phyloP scores from a whole-genome alignment of 1,284 basidiomycete genomes.

The Vanrija pseudolonga region DNA sequence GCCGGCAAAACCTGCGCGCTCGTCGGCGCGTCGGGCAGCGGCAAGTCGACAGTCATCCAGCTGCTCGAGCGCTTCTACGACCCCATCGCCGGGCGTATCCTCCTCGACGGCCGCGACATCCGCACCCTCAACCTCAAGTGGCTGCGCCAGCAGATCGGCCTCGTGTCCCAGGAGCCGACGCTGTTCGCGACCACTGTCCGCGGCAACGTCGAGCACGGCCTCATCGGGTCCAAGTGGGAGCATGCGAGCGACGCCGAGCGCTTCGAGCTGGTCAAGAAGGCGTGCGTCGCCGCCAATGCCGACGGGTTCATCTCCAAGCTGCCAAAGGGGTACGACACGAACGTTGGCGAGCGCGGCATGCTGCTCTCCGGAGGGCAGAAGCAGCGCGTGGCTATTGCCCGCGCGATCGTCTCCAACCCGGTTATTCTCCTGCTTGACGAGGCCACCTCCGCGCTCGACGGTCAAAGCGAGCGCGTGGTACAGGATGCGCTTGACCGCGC shows the following conservation, averaged over 20 bases:
- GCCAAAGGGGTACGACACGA: slow-evolving; percentile 80
- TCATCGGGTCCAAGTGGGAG: slow-evolving; percentile 70
- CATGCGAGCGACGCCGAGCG: slow-evolving; percentile 70
- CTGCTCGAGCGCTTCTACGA: slow-evolving; percentile 88
- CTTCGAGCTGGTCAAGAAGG: slow-evolving; percentile 75
- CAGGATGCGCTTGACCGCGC: slow-evolving; percentile 94
- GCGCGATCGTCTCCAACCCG: slow-evolving; percentile 89
- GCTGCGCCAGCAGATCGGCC: slow-evolving; percentile 81
- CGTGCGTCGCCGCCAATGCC: slow-evolving; percentile 85
- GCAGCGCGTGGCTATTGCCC: slow-evolving; percentile 84
- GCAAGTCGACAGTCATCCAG: slow-evolving; percentile 71
- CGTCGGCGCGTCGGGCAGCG: slow-evolving; percentile 85
- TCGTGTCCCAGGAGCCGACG: slow-evolving; percentile 84
- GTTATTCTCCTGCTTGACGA: slow-evolving; percentile 45
- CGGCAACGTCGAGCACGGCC: slow-evolving; percentile 81
- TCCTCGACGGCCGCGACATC: slow-evolving; percentile 73
- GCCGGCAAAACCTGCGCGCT: slow-evolving; percentile 70
- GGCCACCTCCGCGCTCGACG: slow-evolving; percentile 86
- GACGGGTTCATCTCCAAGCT: slow-evolving; percentile 82
- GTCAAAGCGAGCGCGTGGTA: slow-evolving; percentile 83
- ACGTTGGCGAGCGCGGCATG: slow-evolving; percentile 91
- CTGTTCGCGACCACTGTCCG: slow-evolving; percentile 76
- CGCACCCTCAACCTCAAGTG: slow-evolving; percentile 78
- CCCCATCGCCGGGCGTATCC: slow-evolving; percentile 66
- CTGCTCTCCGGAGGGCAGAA: slow-evolving; percentile 90